Conservation (phyloP, 2,329 filamentous ascomycete species). For the Amauroascus niger region DNA sequence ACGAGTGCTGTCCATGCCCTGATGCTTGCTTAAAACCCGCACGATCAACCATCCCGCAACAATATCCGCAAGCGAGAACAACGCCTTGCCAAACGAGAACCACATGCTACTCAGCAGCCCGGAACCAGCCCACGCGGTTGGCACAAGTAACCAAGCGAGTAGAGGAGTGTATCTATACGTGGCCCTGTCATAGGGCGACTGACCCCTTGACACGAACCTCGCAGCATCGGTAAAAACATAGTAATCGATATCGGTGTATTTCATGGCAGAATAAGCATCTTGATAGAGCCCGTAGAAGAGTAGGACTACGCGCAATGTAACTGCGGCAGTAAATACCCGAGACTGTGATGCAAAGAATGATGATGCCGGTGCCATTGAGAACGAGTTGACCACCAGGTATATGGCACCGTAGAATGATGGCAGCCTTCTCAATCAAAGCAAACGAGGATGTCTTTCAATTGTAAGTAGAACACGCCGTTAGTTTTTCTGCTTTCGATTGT, state of each 20-base stretch:
- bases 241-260: conserved; percentile 99
- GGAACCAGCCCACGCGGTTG: conserved; percentile 52
- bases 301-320: conserved; percentile 60
- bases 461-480: no score
- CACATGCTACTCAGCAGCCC: conserved; percentile 37
- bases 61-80: conserved; percentile 78
- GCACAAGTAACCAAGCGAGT: conserved; percentile 80
- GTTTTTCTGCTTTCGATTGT: no score
- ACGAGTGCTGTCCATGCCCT: conserved; percentile 41
- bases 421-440: no score
- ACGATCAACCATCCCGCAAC: conserved; percentile 72
- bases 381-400: neutral
- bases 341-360: conserved; percentile 28
- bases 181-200: conserved; percentile 74
- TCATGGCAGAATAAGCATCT: conserved; percentile 81
- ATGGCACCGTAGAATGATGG: neutral
- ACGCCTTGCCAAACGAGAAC: conserved; percentile 76
- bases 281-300: conserved; percentile 86
- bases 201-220: conserved; percentile 57
- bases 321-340: conserved; percentile 30
- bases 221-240: conserved; percentile 95
- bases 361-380: neutral
- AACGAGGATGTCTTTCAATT: no score
- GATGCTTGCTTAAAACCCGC: conserved; percentile 41
- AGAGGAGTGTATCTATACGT: conserved; percentile 97